These are phyloP conservation scores for Patellifolia procumbens DNA, from an alignment of 179 eudicot species.

Conservation along the genomic window DNA sequence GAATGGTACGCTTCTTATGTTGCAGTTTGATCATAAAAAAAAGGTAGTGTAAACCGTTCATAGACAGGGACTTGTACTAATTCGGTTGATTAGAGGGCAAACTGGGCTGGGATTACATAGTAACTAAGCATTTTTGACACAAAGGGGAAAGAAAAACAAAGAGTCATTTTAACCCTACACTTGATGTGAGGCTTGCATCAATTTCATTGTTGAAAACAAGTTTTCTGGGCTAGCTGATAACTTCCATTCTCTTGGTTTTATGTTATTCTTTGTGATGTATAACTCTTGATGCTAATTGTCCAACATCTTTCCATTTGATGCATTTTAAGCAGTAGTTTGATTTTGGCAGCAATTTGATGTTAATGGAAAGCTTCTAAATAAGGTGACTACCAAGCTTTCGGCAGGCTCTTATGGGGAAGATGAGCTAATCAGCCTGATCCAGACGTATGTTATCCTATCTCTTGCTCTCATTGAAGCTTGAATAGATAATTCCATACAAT, in stretches of 20 bases:
- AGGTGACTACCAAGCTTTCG: conserved; percentile 65
- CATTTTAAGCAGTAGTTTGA: conserved; percentile 10
- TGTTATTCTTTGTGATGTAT: neutral
- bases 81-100: neutral
- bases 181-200: neutral
- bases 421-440: conserved; percentile 87
- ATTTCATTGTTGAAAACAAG: neutral
- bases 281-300: neutral
- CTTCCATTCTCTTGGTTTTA: neutral
- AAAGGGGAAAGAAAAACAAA: neutral
- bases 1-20: neutral
- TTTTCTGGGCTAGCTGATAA: neutral
- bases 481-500: neutral
- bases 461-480: neutral
- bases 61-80: neutral
- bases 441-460: conserved; percentile 58
- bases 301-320: conserved; percentile 6
- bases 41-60: neutral
- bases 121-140: neutral
- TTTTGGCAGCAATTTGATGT: conserved; percentile 80
- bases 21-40: neutral
- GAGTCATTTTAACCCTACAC: neutral
- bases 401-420: conserved; percentile 85
- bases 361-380: conserved; percentile 66
- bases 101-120: neutral